Evolutionary conservation across 208 protist genomes (phyloP).

Genomic region (Wallacemonas sp.): DNA sequence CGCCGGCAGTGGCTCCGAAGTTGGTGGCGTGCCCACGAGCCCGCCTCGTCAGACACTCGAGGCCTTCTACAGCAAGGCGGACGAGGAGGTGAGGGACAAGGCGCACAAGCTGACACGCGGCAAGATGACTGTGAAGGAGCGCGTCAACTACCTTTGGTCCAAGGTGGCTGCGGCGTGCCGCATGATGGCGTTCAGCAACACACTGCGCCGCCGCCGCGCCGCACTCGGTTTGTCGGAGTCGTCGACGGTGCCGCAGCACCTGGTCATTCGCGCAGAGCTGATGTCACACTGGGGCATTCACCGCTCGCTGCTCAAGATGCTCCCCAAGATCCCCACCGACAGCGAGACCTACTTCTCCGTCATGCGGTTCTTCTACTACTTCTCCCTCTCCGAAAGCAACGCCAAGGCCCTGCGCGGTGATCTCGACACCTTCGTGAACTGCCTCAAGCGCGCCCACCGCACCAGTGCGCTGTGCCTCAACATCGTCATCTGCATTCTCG

Average conservation of each 20-base stretch:
- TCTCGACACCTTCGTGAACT: conserved; percentile 48
- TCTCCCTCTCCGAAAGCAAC: conserved; percentile 56
- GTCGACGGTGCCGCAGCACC: conserved; percentile 45
- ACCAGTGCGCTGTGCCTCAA: conserved; percentile 52
- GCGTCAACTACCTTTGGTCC: conserved; percentile 32
- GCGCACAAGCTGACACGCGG: not conserved
- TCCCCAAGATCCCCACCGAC: conserved; percentile 34
- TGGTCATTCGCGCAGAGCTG: conserved; percentile 65
- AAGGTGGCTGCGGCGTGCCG: conserved; percentile 51
- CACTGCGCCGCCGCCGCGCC: conserved; percentile 46
- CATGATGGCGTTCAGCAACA: conserved; percentile 52
- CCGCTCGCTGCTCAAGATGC: conserved; percentile 55
- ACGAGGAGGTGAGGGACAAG: not conserved
- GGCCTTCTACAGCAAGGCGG: not conserved
- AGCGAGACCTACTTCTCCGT: conserved; percentile 37
- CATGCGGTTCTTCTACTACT: conserved; percentile 83
- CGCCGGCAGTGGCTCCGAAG: not conserved
- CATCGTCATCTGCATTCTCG: conserved; percentile 60
- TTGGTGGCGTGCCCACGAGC: not conserved
- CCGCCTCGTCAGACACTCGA: not conserved
- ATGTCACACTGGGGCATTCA: conserved; percentile 75
- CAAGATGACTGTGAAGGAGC: conserved; percentile 5
- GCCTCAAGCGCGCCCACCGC: conserved; percentile 15
- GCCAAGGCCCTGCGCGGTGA: conserved; percentile 42
- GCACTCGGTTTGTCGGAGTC: conserved; percentile 53